Conservation (phyloP, 805 yeast species). For the Candida rishiriensis region DNA sequence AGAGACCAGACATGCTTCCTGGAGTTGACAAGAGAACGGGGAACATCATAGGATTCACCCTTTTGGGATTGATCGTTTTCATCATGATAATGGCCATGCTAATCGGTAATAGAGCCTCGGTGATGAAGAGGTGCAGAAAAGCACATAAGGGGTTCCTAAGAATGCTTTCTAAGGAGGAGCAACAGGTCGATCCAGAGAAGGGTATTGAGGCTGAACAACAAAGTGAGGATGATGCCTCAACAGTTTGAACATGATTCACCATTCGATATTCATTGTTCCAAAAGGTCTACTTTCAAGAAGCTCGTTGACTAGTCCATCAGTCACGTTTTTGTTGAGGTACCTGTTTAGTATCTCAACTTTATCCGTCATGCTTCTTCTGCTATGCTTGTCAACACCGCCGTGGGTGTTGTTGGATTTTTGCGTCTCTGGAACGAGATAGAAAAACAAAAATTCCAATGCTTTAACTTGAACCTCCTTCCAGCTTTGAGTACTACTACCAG, state of each 20-base stretch:
- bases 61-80: too few relatives aligned
- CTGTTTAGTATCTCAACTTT: slow-evolving; percentile 39
- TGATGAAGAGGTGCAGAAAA: too few relatives aligned
- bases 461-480: slow-evolving; percentile 56
- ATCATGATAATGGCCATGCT: too few relatives aligned
- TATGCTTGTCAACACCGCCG: slow-evolving; percentile 17
- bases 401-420: background rate
- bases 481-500: slow-evolving; percentile 15
- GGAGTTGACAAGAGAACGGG: too few relatives aligned
- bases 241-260: slow-evolving; percentile 30
- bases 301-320: slow-evolving; percentile 43
- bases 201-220: too few relatives aligned
- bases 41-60: too few relatives aligned
- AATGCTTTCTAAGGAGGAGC: too few relatives aligned
- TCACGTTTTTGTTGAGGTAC: slow-evolving; percentile 43
- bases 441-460: slow-evolving; percentile 63
- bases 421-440: slow-evolving; percentile 63
- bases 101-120: too few relatives aligned
- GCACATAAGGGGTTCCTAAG: too few relatives aligned
- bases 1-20: too few relatives aligned
- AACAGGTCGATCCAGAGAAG: too few relatives aligned
- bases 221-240: too few relatives aligned
- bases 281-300: slow-evolving; percentile 43
- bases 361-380: slow-evolving; percentile 37
- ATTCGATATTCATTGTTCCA: slow-evolving; percentile 42